These are phyloP conservation scores for Talaromyces sp. DNA, from an alignment of 2,329 filamentous ascomycete species.

Conservation along the genomic window DNA sequence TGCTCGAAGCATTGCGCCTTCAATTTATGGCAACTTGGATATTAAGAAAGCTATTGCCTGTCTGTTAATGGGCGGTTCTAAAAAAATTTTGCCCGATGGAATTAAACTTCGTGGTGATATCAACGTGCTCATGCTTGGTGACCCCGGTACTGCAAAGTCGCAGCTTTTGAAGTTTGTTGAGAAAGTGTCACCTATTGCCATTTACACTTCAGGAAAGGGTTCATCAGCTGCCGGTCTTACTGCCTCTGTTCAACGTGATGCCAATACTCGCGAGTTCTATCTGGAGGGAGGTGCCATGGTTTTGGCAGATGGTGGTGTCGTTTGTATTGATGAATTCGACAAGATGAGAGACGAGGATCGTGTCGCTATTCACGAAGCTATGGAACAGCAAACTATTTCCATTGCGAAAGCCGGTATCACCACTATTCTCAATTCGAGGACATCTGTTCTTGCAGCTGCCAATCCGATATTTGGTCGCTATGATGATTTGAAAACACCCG, in stretches of 20 bases:
- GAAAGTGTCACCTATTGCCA: conserved; percentile 91
- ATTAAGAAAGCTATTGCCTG: conserved; percentile 98
- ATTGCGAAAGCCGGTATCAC: conserved; percentile 99
- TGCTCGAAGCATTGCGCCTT: conserved; percentile 88
- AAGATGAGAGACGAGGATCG: conserved; percentile 99
- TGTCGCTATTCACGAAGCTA: conserved; percentile 97
- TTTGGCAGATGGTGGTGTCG: conserved; percentile 89
- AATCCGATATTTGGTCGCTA: conserved; percentile 98
- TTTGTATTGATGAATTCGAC: conserved; percentile 99
- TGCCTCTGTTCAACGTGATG: conserved; percentile 90
- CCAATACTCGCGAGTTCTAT: conserved; percentile 91
- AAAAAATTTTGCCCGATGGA: conserved; percentile 94
- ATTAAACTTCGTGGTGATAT: conserved; percentile 98
- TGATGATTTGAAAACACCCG: conserved; percentile 94
- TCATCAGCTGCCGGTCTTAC: conserved; percentile 97
- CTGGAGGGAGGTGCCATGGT: conserved; percentile 98
- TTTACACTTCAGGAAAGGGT: conserved; percentile 97
- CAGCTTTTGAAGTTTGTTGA: conserved; percentile 97
- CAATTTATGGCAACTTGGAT: conserved; percentile 91
- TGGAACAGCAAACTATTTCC: conserved; percentile 99
- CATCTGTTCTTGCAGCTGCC: conserved; percentile 89
- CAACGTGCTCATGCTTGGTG: conserved; percentile 92
- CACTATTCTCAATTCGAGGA: conserved; percentile 92
- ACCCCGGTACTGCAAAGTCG: conserved; percentile 96
- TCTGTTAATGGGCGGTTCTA: conserved; percentile 87